phyloP scores from a whole-genome alignment of 495 filamentous ascomycete genomes.

The Xanthoparmelia taractica region DNA sequence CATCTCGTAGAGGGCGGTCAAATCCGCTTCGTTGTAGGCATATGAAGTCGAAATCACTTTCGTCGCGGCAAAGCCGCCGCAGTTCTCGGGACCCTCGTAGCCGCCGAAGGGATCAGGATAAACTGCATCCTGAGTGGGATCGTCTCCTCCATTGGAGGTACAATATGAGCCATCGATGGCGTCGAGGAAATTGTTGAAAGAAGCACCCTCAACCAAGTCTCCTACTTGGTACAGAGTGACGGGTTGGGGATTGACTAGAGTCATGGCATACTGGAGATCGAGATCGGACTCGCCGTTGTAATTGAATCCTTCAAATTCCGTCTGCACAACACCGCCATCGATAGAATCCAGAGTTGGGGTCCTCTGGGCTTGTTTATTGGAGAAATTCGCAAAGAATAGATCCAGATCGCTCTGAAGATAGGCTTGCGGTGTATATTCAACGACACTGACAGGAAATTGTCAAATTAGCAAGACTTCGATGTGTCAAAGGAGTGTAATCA shows the following conservation, averaged over 20 bases:
- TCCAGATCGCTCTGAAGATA: constrained; percentile 52
- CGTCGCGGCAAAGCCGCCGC: constrained; percentile 51
- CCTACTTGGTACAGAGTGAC: constrained; percentile 53
- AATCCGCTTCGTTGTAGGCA: constrained; percentile 42
- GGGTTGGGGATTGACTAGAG: constrained; percentile 51
- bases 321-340: constrained; percentile 39
- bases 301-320: constrained; percentile 20
- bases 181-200: constrained; percentile 49
- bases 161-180: constrained; percentile 58
- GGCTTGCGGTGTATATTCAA: constrained; percentile 36
- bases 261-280: constrained; percentile 46
- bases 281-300: constrained; percentile 43
- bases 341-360: constrained; percentile 38
- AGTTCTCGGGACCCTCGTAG: constrained; percentile 52
- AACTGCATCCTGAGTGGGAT: constrained; percentile 39
- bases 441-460: constrained; percentile 27
- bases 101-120: constrained; percentile 44
- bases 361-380: constrained; percentile 37
- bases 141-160: constrained; percentile 40
- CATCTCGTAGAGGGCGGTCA: constrained; percentile 45
- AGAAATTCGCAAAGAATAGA: constrained; percentile 49
- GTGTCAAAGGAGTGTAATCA: not conserved
- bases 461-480: not conserved
- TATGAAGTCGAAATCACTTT: constrained; percentile 58
- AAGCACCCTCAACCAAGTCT: constrained; percentile 43